phyloP scores from a whole-genome alignment of 1,139 yeast species.

The Pneumocystis jirovecii region DNA sequence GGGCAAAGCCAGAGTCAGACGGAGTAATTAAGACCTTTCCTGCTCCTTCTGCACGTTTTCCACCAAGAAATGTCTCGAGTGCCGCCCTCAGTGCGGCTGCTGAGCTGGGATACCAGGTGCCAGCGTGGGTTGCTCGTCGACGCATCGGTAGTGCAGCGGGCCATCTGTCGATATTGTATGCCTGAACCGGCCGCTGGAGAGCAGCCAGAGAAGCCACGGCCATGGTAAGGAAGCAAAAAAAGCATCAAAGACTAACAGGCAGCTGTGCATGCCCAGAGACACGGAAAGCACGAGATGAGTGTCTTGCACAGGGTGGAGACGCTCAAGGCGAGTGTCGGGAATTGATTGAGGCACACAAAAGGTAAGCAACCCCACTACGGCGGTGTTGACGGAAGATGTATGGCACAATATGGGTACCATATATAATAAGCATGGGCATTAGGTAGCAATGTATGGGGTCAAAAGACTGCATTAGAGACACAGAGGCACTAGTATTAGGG shows the following conservation, averaged over 20 bases:
- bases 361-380: not conserved
- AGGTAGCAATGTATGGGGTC: too few species aligned
- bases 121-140: not conserved
- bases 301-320: not conserved
- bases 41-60: too few species aligned
- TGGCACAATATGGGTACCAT: not conserved
- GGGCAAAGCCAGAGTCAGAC: not conserved
- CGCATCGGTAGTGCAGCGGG: not conserved
- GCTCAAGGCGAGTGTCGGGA: not conserved
- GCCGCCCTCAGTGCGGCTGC: not conserved
- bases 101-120: not conserved
- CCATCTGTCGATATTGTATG: not conserved
- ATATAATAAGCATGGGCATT: not conserved
- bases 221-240: too few species aligned
- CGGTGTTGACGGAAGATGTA: not conserved
- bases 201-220: too few species aligned
- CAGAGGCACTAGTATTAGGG: too few species aligned
- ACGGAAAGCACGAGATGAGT: not conserved
- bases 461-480: not conserved
- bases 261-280: conserved; percentile 1
- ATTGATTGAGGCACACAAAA: not conserved
- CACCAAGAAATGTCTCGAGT: not conserved
- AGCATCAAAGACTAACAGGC: too few species aligned
- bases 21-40: not conserved
- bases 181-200: not conserved